Percentiles rank a stretch among this genome's conserved stretches.
These are phyloP conservation scores for Trichophyton schoenleinii DNA, from an alignment of 2,329 filamentous ascomycete genomes.

Conservation along the genomic window DNA sequence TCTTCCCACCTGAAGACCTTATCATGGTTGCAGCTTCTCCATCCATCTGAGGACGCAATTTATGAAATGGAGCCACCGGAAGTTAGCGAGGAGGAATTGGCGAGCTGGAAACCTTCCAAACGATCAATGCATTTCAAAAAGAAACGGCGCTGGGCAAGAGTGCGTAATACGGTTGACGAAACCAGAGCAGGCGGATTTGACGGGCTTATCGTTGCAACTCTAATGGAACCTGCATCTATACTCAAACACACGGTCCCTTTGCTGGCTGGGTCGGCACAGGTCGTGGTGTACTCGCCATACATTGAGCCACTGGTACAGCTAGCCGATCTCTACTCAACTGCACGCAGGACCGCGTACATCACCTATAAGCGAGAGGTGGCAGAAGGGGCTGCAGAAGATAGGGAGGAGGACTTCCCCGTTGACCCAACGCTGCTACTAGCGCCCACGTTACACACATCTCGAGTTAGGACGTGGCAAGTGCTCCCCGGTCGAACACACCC, in stretches of 20 bases:
- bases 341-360: conserved; percentile 60
- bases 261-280: conserved; percentile 66
- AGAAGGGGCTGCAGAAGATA: conserved; percentile 22
- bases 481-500: conserved; percentile 85
- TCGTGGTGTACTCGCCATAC: conserved; percentile 73
- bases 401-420: conserved; percentile 61
- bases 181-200: conserved; percentile 66
- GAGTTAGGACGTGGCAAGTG: conserved; percentile 76
- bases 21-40: conserved; percentile 82
- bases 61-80: conserved; percentile 53
- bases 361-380: conserved; percentile 21
- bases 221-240: conserved; percentile 68
- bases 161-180: conserved; percentile 59
- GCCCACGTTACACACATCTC: conserved; percentile 65
- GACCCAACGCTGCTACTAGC: conserved; percentile 77
- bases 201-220: conserved; percentile 67
- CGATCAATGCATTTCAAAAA: conserved; percentile 82
- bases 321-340: conserved; percentile 73
- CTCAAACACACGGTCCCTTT: conserved; percentile 66
- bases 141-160: conserved; percentile 64
- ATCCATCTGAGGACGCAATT: conserved; percentile 60
- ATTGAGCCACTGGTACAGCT: conserved; percentile 67
- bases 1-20: conserved; percentile 68
- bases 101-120: conserved; percentile 65
- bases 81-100: conserved; percentile 49